Evolutionary conservation across 108 stramenopile species (phyloP).

Genomic region (Cyclotella baltica): DNA sequence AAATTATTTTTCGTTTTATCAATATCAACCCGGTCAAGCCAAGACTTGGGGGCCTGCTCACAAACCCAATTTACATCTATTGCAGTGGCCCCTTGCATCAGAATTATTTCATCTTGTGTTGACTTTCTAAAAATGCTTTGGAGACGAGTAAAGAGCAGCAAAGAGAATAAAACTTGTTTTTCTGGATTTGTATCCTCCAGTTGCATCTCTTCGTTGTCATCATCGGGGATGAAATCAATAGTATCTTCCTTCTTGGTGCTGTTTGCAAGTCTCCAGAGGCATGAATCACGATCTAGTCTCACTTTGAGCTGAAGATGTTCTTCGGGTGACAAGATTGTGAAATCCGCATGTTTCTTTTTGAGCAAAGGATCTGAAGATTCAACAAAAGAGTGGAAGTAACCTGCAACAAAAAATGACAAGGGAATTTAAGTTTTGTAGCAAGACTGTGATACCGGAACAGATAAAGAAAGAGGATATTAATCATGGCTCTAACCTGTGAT

Average conservation of each 20-base stretch:
- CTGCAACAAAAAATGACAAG: background rate
- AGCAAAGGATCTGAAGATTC: slow-evolving; percentile 9
- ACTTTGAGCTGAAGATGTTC: background rate
- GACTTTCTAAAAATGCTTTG: background rate
- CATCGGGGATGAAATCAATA: slow-evolving; percentile 7
- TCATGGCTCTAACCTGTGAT: background rate
- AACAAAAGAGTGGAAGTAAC: background rate
- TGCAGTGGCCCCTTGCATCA: slow-evolving; percentile 12
- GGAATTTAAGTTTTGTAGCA: background rate
- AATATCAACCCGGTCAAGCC: background rate
- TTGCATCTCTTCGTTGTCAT: background rate
- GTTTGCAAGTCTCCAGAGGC: background rate
- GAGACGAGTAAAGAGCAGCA: slow-evolving; percentile 2
- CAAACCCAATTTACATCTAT: background rate
- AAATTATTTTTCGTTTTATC: background rate
- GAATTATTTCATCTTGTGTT: background rate
- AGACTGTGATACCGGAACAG: background rate
- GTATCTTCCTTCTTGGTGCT: background rate
- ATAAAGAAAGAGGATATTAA: background rate
- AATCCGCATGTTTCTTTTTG: background rate
- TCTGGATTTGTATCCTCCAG: background rate
- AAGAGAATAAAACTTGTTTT: background rate
- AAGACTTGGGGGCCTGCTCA: background rate
- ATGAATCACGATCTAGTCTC: slow-evolving; percentile 3
- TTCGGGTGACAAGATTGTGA: background rate